These are phyloP conservation scores for Phytophthora nicotianae DNA, from an alignment of 352 stramenopile species.

Conservation along the genomic window DNA sequence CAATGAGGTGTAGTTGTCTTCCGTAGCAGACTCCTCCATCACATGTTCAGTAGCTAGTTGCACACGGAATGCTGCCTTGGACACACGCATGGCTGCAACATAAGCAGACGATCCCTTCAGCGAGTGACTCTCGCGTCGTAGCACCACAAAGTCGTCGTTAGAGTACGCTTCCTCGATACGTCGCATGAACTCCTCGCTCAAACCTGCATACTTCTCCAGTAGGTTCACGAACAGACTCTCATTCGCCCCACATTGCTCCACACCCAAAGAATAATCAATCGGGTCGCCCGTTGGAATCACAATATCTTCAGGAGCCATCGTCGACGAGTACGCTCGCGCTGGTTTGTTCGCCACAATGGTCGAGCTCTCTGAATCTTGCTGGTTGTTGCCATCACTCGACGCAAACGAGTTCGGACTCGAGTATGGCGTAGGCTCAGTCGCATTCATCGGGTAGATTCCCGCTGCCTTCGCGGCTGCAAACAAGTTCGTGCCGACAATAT, in stretches of 20 bases:
- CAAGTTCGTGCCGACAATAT: constrained; percentile 44
- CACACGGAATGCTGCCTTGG: constrained; percentile 81
- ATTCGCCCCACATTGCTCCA: constrained; percentile 83
- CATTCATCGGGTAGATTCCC: constrained; percentile 41
- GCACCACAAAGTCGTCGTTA: constrained; percentile 57
- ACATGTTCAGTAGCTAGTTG: constrained; percentile 78
- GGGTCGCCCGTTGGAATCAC: constrained; percentile 79
- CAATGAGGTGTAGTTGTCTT: constrained; percentile 43
- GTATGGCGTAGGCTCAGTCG: constrained; percentile 16
- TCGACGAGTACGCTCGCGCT: constrained; percentile 51
- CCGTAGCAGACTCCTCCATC: constrained; percentile 58
- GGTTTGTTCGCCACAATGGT: constrained; percentile 37
- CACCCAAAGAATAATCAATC: constrained; percentile 78
- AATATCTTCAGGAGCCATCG: constrained; percentile 65
- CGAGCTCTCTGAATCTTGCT: constrained; percentile 30
- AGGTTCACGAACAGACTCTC: constrained; percentile 85
- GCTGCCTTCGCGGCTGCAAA: constrained; percentile 41
- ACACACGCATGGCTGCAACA: constrained; percentile 81
- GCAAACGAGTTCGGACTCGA: constrained; percentile 26
- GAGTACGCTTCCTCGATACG: constrained; percentile 72
- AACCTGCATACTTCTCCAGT: constrained; percentile 77
- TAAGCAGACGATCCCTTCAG: constrained; percentile 90
- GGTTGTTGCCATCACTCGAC: constrained; percentile 26
- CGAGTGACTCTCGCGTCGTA: constrained; percentile 81
- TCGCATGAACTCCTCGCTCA: constrained; percentile 79